Percentiles rank a stretch among this genome's conserved stretches.
These are phyloP conservation scores for Cyclanthera cordifolia DNA, from an alignment of 306 rosid genomes.

Conservation along the genomic window DNA sequence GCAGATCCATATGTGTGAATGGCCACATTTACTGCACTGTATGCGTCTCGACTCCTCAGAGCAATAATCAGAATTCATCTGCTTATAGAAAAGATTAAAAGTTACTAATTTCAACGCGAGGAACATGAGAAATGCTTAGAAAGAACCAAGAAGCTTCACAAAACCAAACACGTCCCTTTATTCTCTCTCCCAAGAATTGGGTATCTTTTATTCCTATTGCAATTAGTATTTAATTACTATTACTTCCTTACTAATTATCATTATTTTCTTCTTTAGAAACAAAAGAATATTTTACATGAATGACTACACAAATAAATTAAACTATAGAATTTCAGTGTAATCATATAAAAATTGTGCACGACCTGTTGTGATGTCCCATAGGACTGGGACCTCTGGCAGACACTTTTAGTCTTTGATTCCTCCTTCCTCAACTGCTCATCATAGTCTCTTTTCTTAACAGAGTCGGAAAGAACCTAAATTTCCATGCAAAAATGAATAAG, in stretches of 20 bases:
- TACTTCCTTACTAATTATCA: neutral
- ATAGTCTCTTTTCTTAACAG: conserved; percentile 69
- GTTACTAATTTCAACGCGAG: conserved; percentile 1
- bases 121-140: too few relatives aligned
- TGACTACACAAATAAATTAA: neutral
- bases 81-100: conserved; percentile 19
- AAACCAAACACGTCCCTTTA: too few relatives aligned
- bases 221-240: neutral
- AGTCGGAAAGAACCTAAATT: conserved; percentile 83
- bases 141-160: too few relatives aligned
- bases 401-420: conserved; percentile 76
- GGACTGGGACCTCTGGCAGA: conserved; percentile 74
- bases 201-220: too few relatives aligned
- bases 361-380: conserved; percentile 63
- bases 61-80: conserved; percentile 59
- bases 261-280: neutral
- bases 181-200: neutral
- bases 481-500: conserved; percentile 14
- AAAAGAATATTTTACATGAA: neutral
- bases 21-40: conserved; percentile 91
- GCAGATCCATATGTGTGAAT: conserved; percentile 97
- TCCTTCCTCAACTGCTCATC: conserved; percentile 90
- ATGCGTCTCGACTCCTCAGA: conserved; percentile 91
- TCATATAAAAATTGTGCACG: conserved; percentile 1
- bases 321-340: neutral